A percentile compares a stretch with the other conserved stretches of the same genome.
phyloP scores from a whole-genome alignment of 805 yeast species.

The Nakazawaea wickerhamii region DNA sequence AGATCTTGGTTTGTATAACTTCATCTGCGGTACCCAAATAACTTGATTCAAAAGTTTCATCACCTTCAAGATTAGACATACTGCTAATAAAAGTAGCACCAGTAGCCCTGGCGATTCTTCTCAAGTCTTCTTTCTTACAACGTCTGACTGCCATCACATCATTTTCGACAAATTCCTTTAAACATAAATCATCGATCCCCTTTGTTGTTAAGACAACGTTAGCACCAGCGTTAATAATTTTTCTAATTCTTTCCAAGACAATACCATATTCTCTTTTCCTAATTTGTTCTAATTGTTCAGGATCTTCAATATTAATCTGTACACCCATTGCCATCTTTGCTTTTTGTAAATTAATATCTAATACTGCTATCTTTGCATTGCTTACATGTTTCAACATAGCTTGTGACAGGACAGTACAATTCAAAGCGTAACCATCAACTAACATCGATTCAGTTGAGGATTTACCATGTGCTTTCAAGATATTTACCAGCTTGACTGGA shows the following conservation, averaged over 20 bases:
- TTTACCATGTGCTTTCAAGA: conserved; percentile 95
- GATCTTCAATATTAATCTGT: conserved; percentile 93
- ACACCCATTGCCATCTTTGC: conserved; percentile 98
- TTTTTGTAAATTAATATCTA: conserved; percentile 91
- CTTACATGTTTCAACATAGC: conserved; percentile 79
- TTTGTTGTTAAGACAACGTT: conserved; percentile 90
- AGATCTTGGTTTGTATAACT: conserved; percentile 83
- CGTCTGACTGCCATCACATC: conserved; percentile 95
- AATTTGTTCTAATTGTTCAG: conserved; percentile 92
- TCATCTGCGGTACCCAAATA: conserved; percentile 87
- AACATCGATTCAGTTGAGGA: conserved; percentile 81
- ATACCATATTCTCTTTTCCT: conserved; percentile 86
- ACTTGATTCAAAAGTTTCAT: conserved; percentile 81
- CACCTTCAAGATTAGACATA: conserved; percentile 93
- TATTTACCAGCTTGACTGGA: conserved; percentile 96
- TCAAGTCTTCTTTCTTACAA: conserved; percentile 92
- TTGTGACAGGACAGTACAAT: conserved; percentile 95
- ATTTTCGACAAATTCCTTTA: conserved; percentile 86
- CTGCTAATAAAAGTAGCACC: conserved; percentile 89
- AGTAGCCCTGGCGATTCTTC: conserved; percentile 96
- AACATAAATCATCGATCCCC: conserved; percentile 90
- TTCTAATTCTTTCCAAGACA: conserved; percentile 73
- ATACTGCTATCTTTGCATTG: conserved; percentile 77
- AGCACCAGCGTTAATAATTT: conserved; percentile 83
- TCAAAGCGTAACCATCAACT: conserved; percentile 91